Percentiles rank a stretch among this genome's conserved stretches.
Evolutionary conservation across 495 filamentous ascomycete genomes (phyloP).

Genomic region (Hypoxylon fragiforme): DNA sequence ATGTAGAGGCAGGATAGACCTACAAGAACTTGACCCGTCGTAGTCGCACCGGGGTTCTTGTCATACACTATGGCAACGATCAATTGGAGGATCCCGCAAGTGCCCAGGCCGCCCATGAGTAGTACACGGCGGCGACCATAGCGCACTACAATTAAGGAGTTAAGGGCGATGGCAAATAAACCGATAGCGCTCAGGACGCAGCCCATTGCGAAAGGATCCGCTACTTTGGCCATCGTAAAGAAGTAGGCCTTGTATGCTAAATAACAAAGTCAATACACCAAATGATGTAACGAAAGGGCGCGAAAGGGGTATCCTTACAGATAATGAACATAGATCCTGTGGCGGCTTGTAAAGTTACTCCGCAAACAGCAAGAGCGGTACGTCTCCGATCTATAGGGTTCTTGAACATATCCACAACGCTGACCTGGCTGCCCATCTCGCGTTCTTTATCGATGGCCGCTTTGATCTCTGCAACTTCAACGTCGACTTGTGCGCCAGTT

Average conservation of each 20-base stretch:
- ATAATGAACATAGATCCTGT: constrained; percentile 60
- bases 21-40: constrained; percentile 49
- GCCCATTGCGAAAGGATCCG: constrained; percentile 53
- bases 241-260: constrained; percentile 57
- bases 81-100: constrained; percentile 50
- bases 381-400: constrained; percentile 49
- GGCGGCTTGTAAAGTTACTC: constrained; percentile 52
- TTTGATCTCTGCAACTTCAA: constrained; percentile 52
- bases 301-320: constrained; percentile 14
- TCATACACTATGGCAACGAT: constrained; percentile 53
- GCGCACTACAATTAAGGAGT: constrained; percentile 48
- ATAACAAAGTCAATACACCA: background rate
- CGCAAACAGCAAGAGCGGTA: constrained; percentile 46
- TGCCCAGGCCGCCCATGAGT: constrained; percentile 45
- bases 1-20: constrained; percentile 52
- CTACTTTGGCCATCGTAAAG: constrained; percentile 57
- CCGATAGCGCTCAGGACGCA: constrained; percentile 53
- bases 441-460: constrained; percentile 48
- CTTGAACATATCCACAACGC: constrained; percentile 50
- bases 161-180: constrained; percentile 52
- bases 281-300: background rate
- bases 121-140: constrained; percentile 52
- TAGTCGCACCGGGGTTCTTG: constrained; percentile 42
- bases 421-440: constrained; percentile 38
- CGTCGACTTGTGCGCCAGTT: constrained; percentile 38